Percentiles rank a stretch among this genome's conserved stretches.
Evolutionary conservation across 306 rosid species (phyloP).

Genomic region (Trifolium subterraneum): DNA sequence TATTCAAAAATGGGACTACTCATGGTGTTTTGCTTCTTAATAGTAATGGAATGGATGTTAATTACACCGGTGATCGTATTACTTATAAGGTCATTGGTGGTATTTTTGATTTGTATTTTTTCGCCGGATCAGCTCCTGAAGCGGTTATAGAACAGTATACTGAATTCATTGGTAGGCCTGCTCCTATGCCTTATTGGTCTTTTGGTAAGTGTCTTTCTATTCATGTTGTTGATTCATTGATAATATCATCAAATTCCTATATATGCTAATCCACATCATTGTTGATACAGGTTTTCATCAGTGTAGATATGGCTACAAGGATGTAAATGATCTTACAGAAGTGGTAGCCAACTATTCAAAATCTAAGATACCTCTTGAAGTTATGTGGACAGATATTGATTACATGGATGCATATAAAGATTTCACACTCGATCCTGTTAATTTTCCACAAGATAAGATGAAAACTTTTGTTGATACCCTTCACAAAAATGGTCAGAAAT

Average conservation of each 20-base stretch:
- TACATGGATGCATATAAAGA: slow-evolving; percentile 90
- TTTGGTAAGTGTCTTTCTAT: slow-evolving; percentile 65
- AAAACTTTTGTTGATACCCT: slow-evolving; percentile 56
- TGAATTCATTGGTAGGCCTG: slow-evolving; percentile 76
- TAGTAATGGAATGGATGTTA: slow-evolving; percentile 84
- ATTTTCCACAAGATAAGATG: slow-evolving; percentile 78
- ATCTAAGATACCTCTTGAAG: slow-evolving; percentile 86
- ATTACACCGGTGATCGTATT: slow-evolving; percentile 63
- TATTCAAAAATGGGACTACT: slow-evolving; percentile 53
- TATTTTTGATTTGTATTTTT: slow-evolving; percentile 68
- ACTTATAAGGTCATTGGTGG: slow-evolving; percentile 84
- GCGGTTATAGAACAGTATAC: slow-evolving; percentile 80
- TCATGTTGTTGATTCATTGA: background rate
- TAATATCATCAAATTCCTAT: background rate
- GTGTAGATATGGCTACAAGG: slow-evolving; percentile 82
- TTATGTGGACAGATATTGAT: slow-evolving; percentile 93
- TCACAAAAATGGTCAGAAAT: slow-evolving; percentile 83
- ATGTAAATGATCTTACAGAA: slow-evolving; percentile 61
- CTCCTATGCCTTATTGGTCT: slow-evolving; percentile 90
- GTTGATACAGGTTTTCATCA: slow-evolving; percentile 76
- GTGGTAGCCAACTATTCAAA: slow-evolving; percentile 80
- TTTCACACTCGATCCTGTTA: slow-evolving; percentile 85
- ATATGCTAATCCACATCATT: slow-evolving; percentile 23
- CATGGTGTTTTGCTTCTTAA: slow-evolving; percentile 82
- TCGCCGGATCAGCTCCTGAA: slow-evolving; percentile 74